phyloP scores from a whole-genome alignment of 805 yeast genomes.

The Candida yuanshanica region DNA sequence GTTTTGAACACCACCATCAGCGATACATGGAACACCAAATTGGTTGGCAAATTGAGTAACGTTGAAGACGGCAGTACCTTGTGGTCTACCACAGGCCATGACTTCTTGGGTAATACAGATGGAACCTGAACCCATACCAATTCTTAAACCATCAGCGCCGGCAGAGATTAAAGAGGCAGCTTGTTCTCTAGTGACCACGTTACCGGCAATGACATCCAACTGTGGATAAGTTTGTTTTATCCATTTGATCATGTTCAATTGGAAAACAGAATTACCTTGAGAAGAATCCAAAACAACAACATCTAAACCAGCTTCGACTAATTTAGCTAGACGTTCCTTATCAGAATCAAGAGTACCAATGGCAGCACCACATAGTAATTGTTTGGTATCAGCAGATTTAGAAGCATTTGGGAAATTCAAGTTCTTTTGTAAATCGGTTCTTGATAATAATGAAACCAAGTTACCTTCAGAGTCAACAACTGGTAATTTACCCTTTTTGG shows the following conservation, averaged over 20 bases:
- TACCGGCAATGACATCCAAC: constrained; percentile 92
- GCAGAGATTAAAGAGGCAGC: constrained; percentile 92
- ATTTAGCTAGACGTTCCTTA: constrained; percentile 72
- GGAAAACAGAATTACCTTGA: constrained; percentile 96
- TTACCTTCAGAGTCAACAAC: constrained; percentile 74
- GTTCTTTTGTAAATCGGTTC: constrained; percentile 97
- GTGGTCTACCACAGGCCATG: constrained; percentile 99
- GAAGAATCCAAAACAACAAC: constrained; percentile 94
- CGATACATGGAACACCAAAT: constrained; percentile 98
- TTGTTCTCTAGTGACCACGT: constrained; percentile 98
- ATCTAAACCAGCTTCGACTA: constrained; percentile 95
- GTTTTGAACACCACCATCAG: constrained; percentile 99
- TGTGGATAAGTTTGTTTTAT: constrained; percentile 75
- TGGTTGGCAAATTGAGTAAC: constrained; percentile 90
- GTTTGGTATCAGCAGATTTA: constrained; percentile 88
- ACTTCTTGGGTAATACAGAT: constrained; percentile 99
- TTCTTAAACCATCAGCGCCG: constrained; percentile 97
- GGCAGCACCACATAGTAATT: constrained; percentile 97
- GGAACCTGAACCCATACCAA: constrained; percentile 99
- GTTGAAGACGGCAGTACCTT: constrained; percentile 96
- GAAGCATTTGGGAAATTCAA: constrained; percentile 91
- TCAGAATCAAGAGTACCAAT: constrained; percentile 92
- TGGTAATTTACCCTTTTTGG: constrained; percentile 97
- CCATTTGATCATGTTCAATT: constrained; percentile 88
- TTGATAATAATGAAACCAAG: constrained; percentile 82